A percentile compares a stretch with the other conserved stretches of the same genome.
These are phyloP conservation scores for Eucalyptus cloeziana DNA, from an alignment of 345 rosid genomes.

Conservation along the genomic window DNA sequence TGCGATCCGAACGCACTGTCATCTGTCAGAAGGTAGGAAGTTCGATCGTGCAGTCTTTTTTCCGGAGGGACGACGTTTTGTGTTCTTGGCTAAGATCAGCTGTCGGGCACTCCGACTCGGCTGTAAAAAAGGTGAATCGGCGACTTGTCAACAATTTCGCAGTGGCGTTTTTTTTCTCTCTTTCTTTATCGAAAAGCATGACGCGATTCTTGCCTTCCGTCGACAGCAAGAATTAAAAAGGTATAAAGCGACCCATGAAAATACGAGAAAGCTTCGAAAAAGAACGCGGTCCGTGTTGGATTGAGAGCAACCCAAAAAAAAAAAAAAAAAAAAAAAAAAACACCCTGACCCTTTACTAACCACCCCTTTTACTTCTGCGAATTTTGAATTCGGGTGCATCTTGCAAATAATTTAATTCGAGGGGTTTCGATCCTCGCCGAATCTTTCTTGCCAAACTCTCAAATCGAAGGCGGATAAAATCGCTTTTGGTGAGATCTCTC, in stretches of 20 bases:
- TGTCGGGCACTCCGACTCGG: not conserved
- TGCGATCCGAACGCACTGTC: not conserved
- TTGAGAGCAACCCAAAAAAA: not conserved
- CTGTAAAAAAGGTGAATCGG: not conserved
- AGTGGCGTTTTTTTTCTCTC: not conserved
- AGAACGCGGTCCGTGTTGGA: not conserved
- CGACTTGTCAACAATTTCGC: not conserved
- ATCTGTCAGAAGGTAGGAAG: not conserved
- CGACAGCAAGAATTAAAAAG: not conserved
- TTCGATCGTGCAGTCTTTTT: not conserved
- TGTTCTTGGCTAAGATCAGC: not conserved
- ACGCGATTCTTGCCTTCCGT: not conserved
- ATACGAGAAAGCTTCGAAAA: not conserved
- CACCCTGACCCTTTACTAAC: not conserved
- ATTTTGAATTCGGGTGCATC: not conserved
- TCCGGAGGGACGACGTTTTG: not conserved
- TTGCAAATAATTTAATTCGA: not conserved
- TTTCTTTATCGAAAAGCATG: not conserved
- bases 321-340: too few relatives aligned
- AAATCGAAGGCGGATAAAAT: not conserved
- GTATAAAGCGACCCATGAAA: not conserved
- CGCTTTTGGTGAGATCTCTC: not conserved
- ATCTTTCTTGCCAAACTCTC: not conserved
- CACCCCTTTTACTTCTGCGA: not conserved
- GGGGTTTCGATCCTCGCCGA: not conserved